Evolutionary conservation across 169 alveolate species (phyloP), one percentile per base, ranked within the genome.

Genomic region (Plasmodium falciparum): DNA sequence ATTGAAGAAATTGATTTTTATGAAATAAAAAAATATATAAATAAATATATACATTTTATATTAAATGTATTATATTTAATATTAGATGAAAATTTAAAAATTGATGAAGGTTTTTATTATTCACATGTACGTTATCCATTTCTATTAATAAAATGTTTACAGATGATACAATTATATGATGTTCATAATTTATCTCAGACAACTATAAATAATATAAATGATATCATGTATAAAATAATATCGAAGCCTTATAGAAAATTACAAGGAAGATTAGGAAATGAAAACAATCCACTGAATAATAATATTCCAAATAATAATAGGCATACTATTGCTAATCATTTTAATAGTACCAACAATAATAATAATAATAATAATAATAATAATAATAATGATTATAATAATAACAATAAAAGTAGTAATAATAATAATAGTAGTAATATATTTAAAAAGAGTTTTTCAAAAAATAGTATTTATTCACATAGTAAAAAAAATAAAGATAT

Each of bases 151-250:
- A 83, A 70, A 26, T 83, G 91, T 56, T 24, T 83, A 8, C 91
- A 83, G 6, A 83, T 83, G 91, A 17, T 83, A 26, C 91, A 69
- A 39, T 26, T 83, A 17, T 83, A 70, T 29, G 91, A 83, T 15
- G 20, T 69, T 5, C 70, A 83, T 8, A 62, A 29, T 4, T 56
- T 83, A 15, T 71, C 91, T 3, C 83, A 67, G 29, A 43, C 45
- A 12, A 83, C 73, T 8, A 26, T 83, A 12, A 83, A 83, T 45
- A 83, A 83, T 12, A 83, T 83, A 6, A 83, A 83, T 29, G 91
- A 83, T 43, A 83, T 83, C 13, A 9, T 83, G 11, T 70, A 47
- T 39, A 69, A 49, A 15, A 83, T 83, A 12, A 33, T 83, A 8
- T 49, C 26, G 1, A 71, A 83, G 11, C 74, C 91, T 6, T 70